Evolutionary conservation across 257 asterid species (phyloP).

Genomic region (Marsdenia floribunda): DNA sequence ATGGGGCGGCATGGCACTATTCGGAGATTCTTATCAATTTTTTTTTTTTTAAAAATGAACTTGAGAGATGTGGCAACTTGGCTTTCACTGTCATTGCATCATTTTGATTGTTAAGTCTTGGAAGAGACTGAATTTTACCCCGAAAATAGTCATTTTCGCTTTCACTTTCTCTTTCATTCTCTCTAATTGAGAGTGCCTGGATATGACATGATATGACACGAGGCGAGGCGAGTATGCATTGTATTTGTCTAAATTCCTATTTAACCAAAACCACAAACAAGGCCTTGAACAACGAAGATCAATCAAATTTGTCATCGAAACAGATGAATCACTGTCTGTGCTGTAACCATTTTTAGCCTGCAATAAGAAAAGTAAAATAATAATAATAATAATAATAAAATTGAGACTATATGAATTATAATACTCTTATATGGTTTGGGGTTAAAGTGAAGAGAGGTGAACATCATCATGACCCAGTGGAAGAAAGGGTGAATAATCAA

Average conservation of each 20-base stretch:
- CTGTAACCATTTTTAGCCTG: no score
- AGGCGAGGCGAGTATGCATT: not conserved
- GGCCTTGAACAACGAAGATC: no score
- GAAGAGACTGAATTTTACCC: not conserved
- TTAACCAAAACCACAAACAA: no score
- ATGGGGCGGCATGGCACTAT: not conserved
- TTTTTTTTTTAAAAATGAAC: not conserved
- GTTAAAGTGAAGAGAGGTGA: no score
- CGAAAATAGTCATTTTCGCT: not conserved
- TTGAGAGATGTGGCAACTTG: not conserved
- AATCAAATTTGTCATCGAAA: no score
- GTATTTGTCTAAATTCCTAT: not conserved
- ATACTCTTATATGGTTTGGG: not conserved
- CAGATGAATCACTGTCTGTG: no score
- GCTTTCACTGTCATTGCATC: not conserved
- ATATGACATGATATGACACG: no score
- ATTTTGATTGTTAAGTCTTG: not conserved
- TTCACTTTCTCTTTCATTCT: not conserved
- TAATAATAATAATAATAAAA: no score
- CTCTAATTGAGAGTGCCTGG: not conserved
- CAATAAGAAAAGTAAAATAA: no score
- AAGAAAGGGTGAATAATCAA: slow-evolving; percentile 1
- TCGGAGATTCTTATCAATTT: not conserved
- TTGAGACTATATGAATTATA: not conserved
- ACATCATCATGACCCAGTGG: not conserved